Evolutionary conservation across 2,329 filamentous ascomycete species (phyloP).

Genomic region (Trichoderma sp.): DNA sequence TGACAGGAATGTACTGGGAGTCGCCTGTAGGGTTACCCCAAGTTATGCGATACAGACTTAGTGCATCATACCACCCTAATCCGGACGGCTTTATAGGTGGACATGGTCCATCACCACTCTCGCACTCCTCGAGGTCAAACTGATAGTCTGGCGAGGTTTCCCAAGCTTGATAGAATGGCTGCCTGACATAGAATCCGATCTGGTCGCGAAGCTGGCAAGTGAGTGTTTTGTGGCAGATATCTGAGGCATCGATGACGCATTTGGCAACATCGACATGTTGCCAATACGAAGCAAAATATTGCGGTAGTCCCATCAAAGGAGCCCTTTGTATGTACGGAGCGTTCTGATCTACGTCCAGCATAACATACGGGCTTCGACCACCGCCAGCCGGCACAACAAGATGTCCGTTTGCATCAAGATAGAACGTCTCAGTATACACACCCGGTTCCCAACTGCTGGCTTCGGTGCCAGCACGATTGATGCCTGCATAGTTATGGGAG

Average conservation of each 20-base stretch:
- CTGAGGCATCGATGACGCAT: not conserved
- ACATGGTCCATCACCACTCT: not conserved
- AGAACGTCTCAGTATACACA: not conserved
- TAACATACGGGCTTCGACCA: not conserved
- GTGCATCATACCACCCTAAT: not conserved
- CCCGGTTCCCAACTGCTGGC: not conserved
- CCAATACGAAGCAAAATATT: not conserved
- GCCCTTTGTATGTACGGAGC: not conserved
- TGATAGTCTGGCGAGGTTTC: not conserved
- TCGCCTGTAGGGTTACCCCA: not conserved
- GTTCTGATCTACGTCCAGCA: not conserved
- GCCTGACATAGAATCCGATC: not conserved
- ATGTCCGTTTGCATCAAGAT: not conserved
- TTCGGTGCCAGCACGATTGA: not conserved
- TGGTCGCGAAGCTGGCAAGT: not conserved
- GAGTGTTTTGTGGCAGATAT: not conserved
- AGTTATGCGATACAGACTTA: not conserved
- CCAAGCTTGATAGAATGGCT: not conserved
- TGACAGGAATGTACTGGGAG: not conserved
- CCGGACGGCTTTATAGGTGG: not conserved
- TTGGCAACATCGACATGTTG: not conserved
- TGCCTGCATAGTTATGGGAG: not conserved
- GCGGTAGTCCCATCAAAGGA: not conserved
- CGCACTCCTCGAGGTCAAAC: not conserved
- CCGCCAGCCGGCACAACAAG: not conserved